phyloP scores from a whole-genome alignment of 208 protist species.

The Trypanosoma scelopori region DNA sequence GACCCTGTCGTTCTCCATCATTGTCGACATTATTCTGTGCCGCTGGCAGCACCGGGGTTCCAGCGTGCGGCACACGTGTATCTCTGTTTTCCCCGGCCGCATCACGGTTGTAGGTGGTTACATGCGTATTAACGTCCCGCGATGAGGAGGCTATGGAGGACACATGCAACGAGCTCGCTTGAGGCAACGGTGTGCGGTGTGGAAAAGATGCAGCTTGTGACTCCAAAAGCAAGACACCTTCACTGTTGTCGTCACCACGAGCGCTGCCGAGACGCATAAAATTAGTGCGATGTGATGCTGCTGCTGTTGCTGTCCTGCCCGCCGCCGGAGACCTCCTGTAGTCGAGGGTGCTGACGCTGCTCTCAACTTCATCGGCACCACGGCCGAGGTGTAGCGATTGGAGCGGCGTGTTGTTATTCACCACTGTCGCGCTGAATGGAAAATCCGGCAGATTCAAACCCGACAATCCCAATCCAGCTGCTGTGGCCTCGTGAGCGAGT shows the following conservation, averaged over 20 bases:
- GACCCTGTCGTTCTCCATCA: background rate
- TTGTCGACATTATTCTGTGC: background rate
- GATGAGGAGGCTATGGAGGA: background rate
- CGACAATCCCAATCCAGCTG: background rate
- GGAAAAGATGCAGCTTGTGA: background rate
- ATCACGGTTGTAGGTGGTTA: background rate
- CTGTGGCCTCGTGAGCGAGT: background rate
- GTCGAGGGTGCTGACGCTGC: slow-evolving; percentile 20
- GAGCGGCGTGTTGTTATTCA: slow-evolving; percentile 2
- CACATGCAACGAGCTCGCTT: background rate
- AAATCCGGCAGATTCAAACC: background rate
- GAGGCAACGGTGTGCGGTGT: background rate
- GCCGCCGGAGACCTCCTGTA: slow-evolving; percentile 14
- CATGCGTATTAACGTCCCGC: background rate
- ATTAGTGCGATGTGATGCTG: background rate
- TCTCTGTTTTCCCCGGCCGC: background rate
- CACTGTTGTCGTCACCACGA: background rate
- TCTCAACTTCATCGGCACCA: slow-evolving; percentile 18
- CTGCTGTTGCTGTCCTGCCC: background rate
- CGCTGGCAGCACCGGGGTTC: background rate
- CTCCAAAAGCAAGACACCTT: background rate
- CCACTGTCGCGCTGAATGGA: background rate
- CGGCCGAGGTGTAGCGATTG: background rate
- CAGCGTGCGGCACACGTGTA: background rate
- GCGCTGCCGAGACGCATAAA: slow-evolving; percentile 20